These are phyloP conservation scores for Hyphopichia khmerensis DNA, from an alignment of 1,139 yeast species.

Conservation along the genomic window DNA sequence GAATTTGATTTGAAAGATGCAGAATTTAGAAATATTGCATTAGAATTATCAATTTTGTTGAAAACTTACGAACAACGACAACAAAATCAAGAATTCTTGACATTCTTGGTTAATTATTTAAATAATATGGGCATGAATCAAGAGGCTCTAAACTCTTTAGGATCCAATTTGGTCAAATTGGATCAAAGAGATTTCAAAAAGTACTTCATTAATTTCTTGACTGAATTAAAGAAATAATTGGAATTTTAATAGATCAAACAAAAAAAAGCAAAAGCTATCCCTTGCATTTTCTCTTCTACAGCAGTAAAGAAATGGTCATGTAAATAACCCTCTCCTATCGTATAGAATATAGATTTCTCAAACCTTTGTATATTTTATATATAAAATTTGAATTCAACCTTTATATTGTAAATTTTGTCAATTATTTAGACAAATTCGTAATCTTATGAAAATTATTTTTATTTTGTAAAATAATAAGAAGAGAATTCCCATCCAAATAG, in stretches of 20 bases:
- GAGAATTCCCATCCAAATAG: too few species aligned
- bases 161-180: conserved; percentile 51
- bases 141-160: conserved; percentile 55
- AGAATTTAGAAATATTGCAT: conserved; percentile 68
- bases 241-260: background rate
- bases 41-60: conserved; percentile 72
- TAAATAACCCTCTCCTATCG: background rate
- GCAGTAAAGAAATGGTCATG: background rate
- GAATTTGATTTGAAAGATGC: conserved; percentile 74
- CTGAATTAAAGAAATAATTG: conserved; percentile 32
- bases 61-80: conserved; percentile 53
- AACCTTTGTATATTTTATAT: background rate
- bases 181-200: conserved; percentile 64
- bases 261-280: background rate
- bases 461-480: too few species aligned
- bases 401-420: background rate
- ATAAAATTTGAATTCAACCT: background rate
- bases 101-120: conserved; percentile 53
- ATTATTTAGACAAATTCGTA: background rate
- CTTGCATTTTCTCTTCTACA: background rate
- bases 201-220: conserved; percentile 59
- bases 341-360: background rate
- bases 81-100: conserved; percentile 42
- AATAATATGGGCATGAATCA: conserved; percentile 61
- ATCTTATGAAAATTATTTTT: too few species aligned